Percentiles rank a stretch among this genome's conserved stretches.
These are phyloP conservation scores for Syzygium malaccense DNA, from an alignment of 441 rosid species.

Conservation along the genomic window DNA sequence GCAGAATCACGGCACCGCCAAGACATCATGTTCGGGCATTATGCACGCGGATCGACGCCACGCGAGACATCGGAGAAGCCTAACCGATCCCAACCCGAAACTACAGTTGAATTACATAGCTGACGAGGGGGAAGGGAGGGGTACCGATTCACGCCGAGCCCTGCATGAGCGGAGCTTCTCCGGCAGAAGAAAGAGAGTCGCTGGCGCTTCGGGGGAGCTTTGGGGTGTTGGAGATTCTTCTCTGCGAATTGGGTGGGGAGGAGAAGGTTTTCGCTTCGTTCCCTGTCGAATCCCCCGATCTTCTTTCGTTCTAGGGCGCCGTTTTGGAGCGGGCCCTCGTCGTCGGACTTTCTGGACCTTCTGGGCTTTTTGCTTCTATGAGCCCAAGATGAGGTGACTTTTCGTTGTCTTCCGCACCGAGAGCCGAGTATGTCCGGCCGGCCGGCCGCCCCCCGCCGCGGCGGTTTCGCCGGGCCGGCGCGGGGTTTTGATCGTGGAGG, in stretches of 20 bases:
- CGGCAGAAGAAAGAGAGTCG: not conserved
- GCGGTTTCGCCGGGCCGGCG: not conserved
- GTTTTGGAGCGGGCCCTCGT: not conserved
- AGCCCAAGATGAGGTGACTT: not conserved
- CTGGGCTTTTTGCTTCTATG: not conserved
- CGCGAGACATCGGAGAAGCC: not conserved
- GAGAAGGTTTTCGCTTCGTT: not conserved
- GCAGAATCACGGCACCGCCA: too few species aligned
- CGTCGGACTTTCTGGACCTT: not conserved
- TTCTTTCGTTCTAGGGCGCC: not conserved
- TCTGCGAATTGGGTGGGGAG: not conserved
- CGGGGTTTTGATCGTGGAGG: not conserved
- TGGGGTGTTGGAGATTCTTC: not conserved
- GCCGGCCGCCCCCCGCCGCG: not conserved
- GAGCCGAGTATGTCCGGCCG: not conserved
- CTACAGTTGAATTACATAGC: not conserved
- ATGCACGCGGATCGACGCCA: not conserved
- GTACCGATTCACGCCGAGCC: not conserved
- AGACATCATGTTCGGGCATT: too few species aligned
- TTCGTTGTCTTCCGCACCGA: not conserved
- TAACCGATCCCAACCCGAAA: not conserved
- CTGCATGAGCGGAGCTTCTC: not conserved
- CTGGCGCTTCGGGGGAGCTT: not conserved
- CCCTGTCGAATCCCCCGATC: not conserved
- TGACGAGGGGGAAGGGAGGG: not conserved